A percentile compares a stretch with the other conserved stretches of the same genome.
phyloP scores from a whole-genome alignment of 2,329 filamentous ascomycete genomes.

The Fusarium foetens region DNA sequence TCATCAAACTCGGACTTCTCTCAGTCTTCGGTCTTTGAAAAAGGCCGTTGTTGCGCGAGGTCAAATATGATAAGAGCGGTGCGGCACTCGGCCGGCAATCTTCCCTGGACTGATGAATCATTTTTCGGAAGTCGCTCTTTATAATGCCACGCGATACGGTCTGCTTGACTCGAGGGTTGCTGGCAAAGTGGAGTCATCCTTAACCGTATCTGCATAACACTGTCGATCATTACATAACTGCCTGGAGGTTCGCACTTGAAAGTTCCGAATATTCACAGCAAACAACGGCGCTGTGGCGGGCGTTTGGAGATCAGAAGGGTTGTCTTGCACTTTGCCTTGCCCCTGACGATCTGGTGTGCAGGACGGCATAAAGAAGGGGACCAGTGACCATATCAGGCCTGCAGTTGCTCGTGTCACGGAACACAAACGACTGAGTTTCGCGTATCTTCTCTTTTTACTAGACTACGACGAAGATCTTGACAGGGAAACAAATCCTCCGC shows the following conservation, averaged over 20 bases:
- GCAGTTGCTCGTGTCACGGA: background rate
- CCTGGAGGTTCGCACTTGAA: background rate
- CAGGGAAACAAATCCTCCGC: background rate
- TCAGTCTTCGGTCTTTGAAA: background rate
- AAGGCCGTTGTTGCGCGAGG: background rate
- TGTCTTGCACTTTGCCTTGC: background rate
- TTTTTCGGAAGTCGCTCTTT: constrained; percentile 13
- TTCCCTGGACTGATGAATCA: background rate
- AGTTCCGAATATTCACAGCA: background rate
- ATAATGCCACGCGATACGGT: background rate
- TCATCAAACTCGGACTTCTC: background rate
- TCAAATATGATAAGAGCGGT: background rate
- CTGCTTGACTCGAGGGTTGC: background rate
- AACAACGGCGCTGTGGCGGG: background rate
- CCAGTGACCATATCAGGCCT: background rate
- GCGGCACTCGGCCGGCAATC: constrained; percentile 27
- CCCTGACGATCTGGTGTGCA: too few relatives aligned
- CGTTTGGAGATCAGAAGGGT: too few relatives aligned
- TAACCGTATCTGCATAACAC: background rate
- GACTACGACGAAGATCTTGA: background rate
- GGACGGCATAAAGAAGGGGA: background rate
- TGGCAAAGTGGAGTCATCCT: constrained; percentile 2
- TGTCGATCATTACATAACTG: constrained; percentile 19
- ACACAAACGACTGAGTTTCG: background rate
- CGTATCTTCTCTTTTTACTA: background rate